phyloP scores from a whole-genome alignment of 352 stramenopile species.

The Globisporangium heterothallicum region DNA sequence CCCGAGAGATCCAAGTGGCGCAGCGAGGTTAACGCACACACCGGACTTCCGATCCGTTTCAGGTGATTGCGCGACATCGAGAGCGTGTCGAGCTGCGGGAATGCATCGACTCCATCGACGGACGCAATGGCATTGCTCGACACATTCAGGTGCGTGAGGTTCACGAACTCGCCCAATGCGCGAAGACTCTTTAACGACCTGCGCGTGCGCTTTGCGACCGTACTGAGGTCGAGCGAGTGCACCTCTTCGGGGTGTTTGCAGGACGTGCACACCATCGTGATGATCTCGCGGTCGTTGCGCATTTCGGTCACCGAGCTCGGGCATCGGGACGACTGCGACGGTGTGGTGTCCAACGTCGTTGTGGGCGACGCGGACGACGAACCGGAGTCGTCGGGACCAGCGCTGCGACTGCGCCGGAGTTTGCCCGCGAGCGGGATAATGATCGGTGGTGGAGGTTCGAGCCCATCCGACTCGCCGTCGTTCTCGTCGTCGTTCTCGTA shows the following conservation, averaged over 20 bases:
- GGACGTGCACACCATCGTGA: conserved; percentile 29
- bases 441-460: conserved; percentile 7
- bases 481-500: neutral
- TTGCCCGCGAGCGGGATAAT: conserved; percentile 1
- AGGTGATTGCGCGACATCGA: conserved; percentile 64
- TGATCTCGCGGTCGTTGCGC: conserved; percentile 32
- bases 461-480: neutral
- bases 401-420: conserved; percentile 4
- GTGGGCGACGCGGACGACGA: neutral
- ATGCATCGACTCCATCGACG: conserved; percentile 50
- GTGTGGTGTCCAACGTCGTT: conserved; percentile 2
- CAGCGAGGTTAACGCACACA: conserved; percentile 42
- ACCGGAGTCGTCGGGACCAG: neutral
- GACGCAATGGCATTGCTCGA: conserved; percentile 56
- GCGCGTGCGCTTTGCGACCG: conserved; percentile 36
- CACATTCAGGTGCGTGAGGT: conserved; percentile 51
- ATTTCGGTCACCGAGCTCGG: conserved; percentile 23
- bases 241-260: conserved; percentile 20
- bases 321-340: conserved; percentile 15
- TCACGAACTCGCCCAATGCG: conserved; percentile 38
- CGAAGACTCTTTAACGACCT: conserved; percentile 55
- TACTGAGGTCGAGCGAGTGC: conserved; percentile 41
- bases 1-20: conserved; percentile 60
- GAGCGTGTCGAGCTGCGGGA: conserved; percentile 40
- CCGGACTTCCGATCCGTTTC: conserved; percentile 40